A percentile compares a stretch with the other conserved stretches of the same genome.
Evolutionary conservation across 192 early-diverging fungal genomes (phyloP).

Genomic region (Backusella sp.): DNA sequence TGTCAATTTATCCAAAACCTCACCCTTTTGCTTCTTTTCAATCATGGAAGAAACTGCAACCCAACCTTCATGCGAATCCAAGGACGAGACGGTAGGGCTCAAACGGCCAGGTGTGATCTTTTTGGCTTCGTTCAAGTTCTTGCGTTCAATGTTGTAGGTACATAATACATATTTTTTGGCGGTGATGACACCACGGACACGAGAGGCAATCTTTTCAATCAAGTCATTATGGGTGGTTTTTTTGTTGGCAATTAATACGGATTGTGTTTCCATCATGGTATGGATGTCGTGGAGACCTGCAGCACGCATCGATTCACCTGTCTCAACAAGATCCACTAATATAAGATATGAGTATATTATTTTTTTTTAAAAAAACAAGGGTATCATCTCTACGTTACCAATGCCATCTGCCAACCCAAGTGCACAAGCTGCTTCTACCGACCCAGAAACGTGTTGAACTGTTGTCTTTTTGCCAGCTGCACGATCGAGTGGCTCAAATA

Average conservation of each 20-base stretch:
- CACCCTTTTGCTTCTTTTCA: constrained; percentile 66
- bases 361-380: not conserved
- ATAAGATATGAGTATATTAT: not conserved
- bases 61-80: constrained; percentile 82
- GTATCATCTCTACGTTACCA: constrained; percentile 45
- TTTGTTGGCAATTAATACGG: constrained; percentile 89
- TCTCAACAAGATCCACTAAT: constrained; percentile 68
- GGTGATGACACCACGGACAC: constrained; percentile 89
- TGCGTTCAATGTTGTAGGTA: constrained; percentile 86
- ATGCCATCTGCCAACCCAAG: constrained; percentile 97
- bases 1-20: constrained; percentile 89
- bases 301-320: constrained; percentile 98
- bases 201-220: constrained; percentile 72
- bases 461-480: constrained; percentile 57
- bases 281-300: constrained; percentile 90
- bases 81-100: constrained; percentile 82
- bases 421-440: constrained; percentile 95
- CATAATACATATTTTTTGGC: constrained; percentile 87
- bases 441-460: constrained; percentile 79
- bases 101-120: constrained; percentile 90
- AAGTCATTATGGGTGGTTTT: constrained; percentile 69
- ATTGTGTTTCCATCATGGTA: constrained; percentile 80
- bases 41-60: constrained; percentile 93
- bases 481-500: constrained; percentile 76
- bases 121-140: constrained; percentile 59